A percentile compares a stretch with the other conserved stretches of the same genome.
phyloP scores from a whole-genome alignment of 768 basidiomycete species.

The Tylopilus rubrobrunneus region DNA sequence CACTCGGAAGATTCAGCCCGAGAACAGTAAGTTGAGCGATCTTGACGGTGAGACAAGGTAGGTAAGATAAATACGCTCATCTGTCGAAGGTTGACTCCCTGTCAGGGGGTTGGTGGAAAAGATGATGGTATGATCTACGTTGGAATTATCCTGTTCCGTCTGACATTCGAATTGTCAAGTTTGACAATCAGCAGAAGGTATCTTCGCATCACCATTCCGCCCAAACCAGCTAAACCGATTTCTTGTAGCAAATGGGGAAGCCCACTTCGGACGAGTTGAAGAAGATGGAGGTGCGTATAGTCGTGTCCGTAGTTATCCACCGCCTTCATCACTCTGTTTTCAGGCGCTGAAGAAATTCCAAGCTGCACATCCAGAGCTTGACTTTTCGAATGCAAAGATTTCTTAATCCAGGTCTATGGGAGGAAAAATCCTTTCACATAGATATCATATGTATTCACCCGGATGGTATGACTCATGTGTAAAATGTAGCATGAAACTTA shows the following conservation, averaged over 20 bases:
- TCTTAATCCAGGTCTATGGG: conserved; percentile 39
- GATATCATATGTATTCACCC: neutral
- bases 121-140: conserved; percentile 83
- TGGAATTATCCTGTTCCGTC: neutral
- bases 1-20: conserved; percentile 91
- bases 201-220: neutral
- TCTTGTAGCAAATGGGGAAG: conserved; percentile 82
- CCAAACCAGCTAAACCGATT: neutral
- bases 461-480: neutral
- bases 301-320: neutral
- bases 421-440: neutral
- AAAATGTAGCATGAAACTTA: conserved; percentile 1
- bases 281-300: conserved; percentile 71
- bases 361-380: conserved; percentile 86
- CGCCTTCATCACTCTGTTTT: neutral
- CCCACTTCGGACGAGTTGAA: conserved; percentile 93
- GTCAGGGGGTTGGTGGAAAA: conserved; percentile 96
- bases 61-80: conserved; percentile 9
- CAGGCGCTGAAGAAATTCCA: conserved; percentile 89
- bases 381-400: conserved; percentile 90
- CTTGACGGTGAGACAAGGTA: conserved; percentile 93
- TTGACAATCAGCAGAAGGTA: conserved; percentile 44
- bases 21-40: conserved; percentile 94
- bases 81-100: conserved; percentile 7
- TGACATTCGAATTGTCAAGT: conserved; percentile 28